Percentiles rank a stretch among this genome's conserved stretches.
Evolutionary conservation across 257 asterid species (phyloP).

Genomic region (Lantana camara): DNA sequence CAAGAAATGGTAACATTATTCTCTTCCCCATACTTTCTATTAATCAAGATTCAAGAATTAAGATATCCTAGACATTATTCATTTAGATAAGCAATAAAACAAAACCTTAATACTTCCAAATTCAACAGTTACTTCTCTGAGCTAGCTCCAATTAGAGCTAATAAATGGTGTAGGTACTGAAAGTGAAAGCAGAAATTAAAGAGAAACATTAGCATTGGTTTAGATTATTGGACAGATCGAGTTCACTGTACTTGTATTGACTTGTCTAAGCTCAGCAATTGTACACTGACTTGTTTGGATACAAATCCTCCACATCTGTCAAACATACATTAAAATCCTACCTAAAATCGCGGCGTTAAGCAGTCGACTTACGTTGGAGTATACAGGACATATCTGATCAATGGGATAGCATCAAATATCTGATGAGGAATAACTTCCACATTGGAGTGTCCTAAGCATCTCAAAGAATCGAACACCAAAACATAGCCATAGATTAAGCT

Average conservation of each 20-base stretch:
- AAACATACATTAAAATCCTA: background rate
- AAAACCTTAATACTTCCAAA: too few relatives aligned
- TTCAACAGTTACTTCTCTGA: too few relatives aligned
- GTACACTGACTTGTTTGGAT: too few relatives aligned
- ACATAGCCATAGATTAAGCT: slow-evolving; percentile 62
- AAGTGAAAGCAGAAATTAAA: background rate
- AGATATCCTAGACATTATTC: background rate
- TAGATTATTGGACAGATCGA: too few relatives aligned
- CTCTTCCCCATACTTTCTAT: background rate
- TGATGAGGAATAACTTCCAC: slow-evolving; percentile 77
- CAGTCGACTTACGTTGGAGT: slow-evolving; percentile 75
- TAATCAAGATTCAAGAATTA: too few relatives aligned
- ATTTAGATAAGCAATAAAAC: background rate
- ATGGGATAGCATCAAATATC: slow-evolving; percentile 59
- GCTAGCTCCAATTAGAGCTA: too few relatives aligned
- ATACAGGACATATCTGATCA: slow-evolving; percentile 62
- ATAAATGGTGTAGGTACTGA: background rate
- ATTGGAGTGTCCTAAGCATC: slow-evolving; percentile 88
- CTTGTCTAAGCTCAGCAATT: too few relatives aligned
- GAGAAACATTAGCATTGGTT: too few relatives aligned
- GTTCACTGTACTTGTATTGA: too few relatives aligned
- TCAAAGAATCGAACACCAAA: slow-evolving; percentile 62
- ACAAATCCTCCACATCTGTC: too few relatives aligned
- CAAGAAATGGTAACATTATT: too few relatives aligned
- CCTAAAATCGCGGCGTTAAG: background rate